Percentiles rank a stretch among this genome's conserved stretches.
These are phyloP conservation scores for Cryptococcus deneoformans DNA, from an alignment of 1,284 basidiomycete genomes.

Conservation along the genomic window DNA sequence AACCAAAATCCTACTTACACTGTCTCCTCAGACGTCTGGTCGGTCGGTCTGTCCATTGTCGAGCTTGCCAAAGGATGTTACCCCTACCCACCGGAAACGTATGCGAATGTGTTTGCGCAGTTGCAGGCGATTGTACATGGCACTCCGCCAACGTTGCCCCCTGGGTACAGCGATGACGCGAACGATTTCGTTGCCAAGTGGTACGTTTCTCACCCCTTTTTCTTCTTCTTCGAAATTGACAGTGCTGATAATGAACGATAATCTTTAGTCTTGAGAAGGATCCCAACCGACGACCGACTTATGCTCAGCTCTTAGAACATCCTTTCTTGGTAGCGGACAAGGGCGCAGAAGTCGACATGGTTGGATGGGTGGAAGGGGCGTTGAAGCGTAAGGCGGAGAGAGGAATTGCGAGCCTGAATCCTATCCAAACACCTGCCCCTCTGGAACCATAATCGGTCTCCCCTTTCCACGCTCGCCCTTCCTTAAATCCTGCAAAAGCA, in stretches of 20 bases:
- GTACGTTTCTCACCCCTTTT: slow-evolving; percentile 32
- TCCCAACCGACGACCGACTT: slow-evolving; percentile 74
- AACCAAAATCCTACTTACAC: slow-evolving; percentile 87
- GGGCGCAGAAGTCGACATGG: slow-evolving; percentile 71
- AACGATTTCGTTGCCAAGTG: slow-evolving; percentile 54
- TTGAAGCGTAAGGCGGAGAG: slow-evolving; percentile 53
- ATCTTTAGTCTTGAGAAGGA: slow-evolving; percentile 67
- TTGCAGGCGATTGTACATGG: slow-evolving; percentile 95
- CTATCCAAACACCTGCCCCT: slow-evolving; percentile 17
- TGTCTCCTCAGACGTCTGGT: slow-evolving; percentile 97
- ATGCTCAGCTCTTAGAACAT: slow-evolving; percentile 77
- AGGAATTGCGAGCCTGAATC: slow-evolving; percentile 28
- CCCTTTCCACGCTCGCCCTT: no score
- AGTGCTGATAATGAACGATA: not conserved
- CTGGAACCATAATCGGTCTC: no score
- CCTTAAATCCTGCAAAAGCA: not conserved
- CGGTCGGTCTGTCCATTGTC: slow-evolving; percentile 91
- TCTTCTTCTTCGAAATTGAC: not conserved
- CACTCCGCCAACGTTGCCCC: slow-evolving; percentile 79
- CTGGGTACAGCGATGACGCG: slow-evolving; percentile 50
- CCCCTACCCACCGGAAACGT: slow-evolving; percentile 98
- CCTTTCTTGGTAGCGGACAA: slow-evolving; percentile 63
- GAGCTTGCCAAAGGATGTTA: slow-evolving; percentile 90
- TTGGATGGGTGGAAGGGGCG: slow-evolving; percentile 69
- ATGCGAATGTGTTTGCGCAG: slow-evolving; percentile 94